Base-by-base conservation (phyloP, 1,139 yeast genomes). In the Suhomyces anneliseae region DNA sequence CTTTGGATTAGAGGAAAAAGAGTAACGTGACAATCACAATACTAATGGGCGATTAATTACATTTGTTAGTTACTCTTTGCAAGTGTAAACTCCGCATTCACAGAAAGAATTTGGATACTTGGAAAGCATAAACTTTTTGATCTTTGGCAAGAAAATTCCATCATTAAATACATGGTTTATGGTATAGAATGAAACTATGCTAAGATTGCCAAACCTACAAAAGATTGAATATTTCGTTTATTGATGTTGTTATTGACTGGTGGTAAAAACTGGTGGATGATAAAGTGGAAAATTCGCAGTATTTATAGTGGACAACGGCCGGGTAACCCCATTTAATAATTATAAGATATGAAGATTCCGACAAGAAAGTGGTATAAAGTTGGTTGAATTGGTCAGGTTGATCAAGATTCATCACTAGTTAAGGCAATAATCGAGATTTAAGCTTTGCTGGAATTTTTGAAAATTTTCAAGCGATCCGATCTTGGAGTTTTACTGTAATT, bases 181-280 rank as follows among this genome's bases (percentile, higher is more conserved):
- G 41, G 70, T 66, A 66, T 60, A 58, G 54, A 64, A 70, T 71
- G 79, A 74, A 74, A 74, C 79, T 74, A 74, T 74, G 78, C 78
- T 69, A 59, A 70, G 55, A 61, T 66, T 72, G 76, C 75, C 76
- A 69, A 24, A 29, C 15, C 46, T 42, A 43, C 46, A 43, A 9
- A 8, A 39, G 32, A 35, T 24, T 42, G n/a, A 31, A 11, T 19
- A 19, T 36, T 29, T 32, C 31, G 39, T 36, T 35, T 41, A 39
- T 39, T 39, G 42, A 27, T 27, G 24, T 19, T 36, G 31, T 36
- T 26, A 12, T 24, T 8, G 9, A 11, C 34, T 35, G 37, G 37
- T 35, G 19, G 15, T 14, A 14, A 7, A 29, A 15, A 15, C 27
- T 34, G 37, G 37, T 34, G 15, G 24, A 4, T 19, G 3, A 29